Percentiles rank a stretch among this genome's conserved stretches.
phyloP scores from a whole-genome alignment of 2,329 filamentous ascomycete genomes.

The Geoglossum cookeanum region DNA sequence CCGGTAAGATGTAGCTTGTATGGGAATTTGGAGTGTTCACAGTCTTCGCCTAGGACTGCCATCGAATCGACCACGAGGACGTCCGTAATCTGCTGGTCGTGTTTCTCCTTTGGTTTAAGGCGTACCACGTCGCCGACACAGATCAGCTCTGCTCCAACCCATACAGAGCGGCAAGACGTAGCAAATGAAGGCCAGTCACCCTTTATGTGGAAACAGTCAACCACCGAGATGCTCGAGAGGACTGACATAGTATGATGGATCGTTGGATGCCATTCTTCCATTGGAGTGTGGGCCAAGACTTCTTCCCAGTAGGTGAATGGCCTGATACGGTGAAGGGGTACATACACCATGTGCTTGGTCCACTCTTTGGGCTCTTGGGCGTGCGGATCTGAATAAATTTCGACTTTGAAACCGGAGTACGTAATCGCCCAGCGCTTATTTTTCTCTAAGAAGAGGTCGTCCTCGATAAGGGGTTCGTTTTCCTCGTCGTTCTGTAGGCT shows the following conservation, averaged over 20 bases:
- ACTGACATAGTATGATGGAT: constrained; percentile 33
- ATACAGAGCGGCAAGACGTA: constrained; percentile 34
- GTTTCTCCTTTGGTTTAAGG: constrained; percentile 20
- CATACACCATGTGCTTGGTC: constrained; percentile 34
- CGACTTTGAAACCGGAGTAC: constrained; percentile 35
- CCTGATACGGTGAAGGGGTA: constrained; percentile 32
- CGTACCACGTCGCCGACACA: constrained; percentile 34
- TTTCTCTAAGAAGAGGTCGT: constrained; percentile 27
- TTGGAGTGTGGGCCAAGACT: constrained; percentile 23
- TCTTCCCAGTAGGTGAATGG: constrained; percentile 35
- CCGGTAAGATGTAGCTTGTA: constrained; percentile 29
- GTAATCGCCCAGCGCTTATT: constrained; percentile 25
- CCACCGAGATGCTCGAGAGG: constrained; percentile 32
- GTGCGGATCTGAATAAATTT: constrained; percentile 34
- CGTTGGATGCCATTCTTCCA: constrained; percentile 30
- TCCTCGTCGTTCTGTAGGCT: constrained; percentile 6
- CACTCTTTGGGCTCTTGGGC: constrained; percentile 27
- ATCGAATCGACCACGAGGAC: constrained; percentile 35
- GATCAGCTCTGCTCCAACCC: constrained; percentile 36
- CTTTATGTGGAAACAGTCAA: constrained; percentile 32
- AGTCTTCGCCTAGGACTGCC: constrained; percentile 28
- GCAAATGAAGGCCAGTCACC: constrained; percentile 34
- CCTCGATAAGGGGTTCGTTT: constrained; percentile 10
- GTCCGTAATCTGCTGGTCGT: constrained; percentile 20
- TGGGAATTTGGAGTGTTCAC: constrained; percentile 26